Conservation (phyloP, 2,329 filamentous ascomycete species). For the Trichoderma gracile region DNA sequence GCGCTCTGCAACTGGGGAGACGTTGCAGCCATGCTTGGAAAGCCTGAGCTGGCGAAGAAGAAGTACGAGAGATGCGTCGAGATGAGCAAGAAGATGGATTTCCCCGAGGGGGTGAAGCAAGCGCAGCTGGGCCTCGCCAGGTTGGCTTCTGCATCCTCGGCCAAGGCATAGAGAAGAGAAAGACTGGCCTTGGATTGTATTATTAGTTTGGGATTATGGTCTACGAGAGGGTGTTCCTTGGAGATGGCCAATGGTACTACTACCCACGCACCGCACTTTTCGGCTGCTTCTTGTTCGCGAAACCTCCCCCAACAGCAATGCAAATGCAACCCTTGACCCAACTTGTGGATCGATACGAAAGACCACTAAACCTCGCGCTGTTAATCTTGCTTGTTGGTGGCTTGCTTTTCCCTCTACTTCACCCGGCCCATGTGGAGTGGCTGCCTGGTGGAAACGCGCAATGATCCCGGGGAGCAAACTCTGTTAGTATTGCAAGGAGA, state of each 20-base stretch:
- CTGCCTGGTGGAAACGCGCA: not conserved
- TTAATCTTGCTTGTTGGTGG: not conserved
- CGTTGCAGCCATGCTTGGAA: slow-evolving; percentile 73
- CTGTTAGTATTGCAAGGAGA: not conserved
- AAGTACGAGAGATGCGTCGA: slow-evolving; percentile 69
- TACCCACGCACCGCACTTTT: not conserved
- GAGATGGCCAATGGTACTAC: not conserved
- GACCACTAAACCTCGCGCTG: not conserved
- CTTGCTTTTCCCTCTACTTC: not conserved
- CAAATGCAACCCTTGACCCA: not conserved
- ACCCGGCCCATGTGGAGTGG: slow-evolving; percentile 3
- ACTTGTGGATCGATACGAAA: not conserved
- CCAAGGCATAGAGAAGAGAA: not conserved
- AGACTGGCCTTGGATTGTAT: not conserved
- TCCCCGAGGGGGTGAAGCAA: slow-evolving; percentile 53
- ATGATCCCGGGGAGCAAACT: not conserved
- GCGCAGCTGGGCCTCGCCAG: slow-evolving; percentile 53
- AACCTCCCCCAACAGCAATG: not conserved
- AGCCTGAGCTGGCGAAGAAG: slow-evolving; percentile 62
- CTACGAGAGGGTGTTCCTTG: not conserved
- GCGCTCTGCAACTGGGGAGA: slow-evolving; percentile 86
- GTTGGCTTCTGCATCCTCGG: slow-evolving; percentile 28
- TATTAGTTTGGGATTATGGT: too few relatives aligned
- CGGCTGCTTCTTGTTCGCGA: not conserved
- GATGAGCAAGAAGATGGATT: slow-evolving; percentile 57